Percentiles rank a stretch among this genome's conserved stretches.
phyloP scores from a whole-genome alignment of 1,284 basidiomycete genomes.

The Austroboletus niveus region DNA sequence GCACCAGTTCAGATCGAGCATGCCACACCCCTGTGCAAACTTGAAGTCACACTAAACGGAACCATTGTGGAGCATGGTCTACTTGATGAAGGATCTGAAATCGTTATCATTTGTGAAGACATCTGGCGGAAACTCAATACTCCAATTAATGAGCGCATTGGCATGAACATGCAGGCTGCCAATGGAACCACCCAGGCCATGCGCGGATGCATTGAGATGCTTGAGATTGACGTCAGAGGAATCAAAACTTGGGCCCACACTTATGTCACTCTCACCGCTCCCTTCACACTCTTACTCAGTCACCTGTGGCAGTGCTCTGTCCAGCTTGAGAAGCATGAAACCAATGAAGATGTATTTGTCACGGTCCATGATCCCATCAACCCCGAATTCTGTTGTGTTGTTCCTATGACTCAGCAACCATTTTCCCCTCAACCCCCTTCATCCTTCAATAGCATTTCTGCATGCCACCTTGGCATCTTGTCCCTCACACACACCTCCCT shows the following conservation, averaged over 20 bases:
- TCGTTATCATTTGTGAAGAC: slow-evolving; percentile 5
- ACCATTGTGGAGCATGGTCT: not conserved
- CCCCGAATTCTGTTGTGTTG: not conserved
- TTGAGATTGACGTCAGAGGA: slow-evolving; percentile 12
- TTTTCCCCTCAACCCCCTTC: too few relatives aligned
- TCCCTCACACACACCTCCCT: not conserved
- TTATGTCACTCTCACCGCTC: slow-evolving; percentile 14
- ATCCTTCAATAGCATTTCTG: too few relatives aligned
- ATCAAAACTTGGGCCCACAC: slow-evolving; percentile 22
- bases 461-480: not conserved
- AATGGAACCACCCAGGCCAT: slow-evolving; percentile 12
- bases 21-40: not conserved
- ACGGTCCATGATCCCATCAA: slow-evolving; percentile 4
- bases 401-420: not conserved
- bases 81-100: slow-evolving; percentile 11
- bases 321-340: not conserved
- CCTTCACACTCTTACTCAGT: slow-evolving; percentile 17
- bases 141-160: not conserved
- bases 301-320: slow-evolving; percentile 18
- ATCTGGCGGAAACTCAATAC: not conserved
- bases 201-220: slow-evolving; percentile 10
- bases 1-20: slow-evolving; percentile 1
- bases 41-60: slow-evolving; percentile 1
- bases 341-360: slow-evolving; percentile 1
- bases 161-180: slow-evolving; percentile 20